Evolutionary conservation across 140 eudicot genomes (phyloP), one percentile per base, ranked within the genome.

Genomic region (Cichorium intybus): DNA sequence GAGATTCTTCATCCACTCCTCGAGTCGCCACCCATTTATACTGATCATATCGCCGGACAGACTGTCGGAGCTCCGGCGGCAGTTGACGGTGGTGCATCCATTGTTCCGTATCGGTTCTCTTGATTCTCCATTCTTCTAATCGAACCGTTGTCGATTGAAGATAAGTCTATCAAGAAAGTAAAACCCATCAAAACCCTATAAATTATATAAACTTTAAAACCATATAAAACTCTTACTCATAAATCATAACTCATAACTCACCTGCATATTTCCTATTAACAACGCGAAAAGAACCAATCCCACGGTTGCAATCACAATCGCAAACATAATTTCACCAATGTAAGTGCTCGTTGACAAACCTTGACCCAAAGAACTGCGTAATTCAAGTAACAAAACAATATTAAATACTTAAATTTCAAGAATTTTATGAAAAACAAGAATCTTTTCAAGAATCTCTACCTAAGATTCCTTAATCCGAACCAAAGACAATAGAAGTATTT

Each of bases 1-100:
- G 79, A 49, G 80, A 64, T 65, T 84, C 97, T 76, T 89, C 97
- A 33, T 89, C 85, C 65, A 89, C 95, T 48, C 97, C 97, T 50
- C 95, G 80, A 3, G 97, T 89, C 2, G 97, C 97, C 26, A 86
- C 83, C 97, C 97, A 89, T 71, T 84, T 89, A 49, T 86, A 89
- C 45, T 84, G 95, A 68, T 86, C 97, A 10, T 89, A 89, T 61
- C 84, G 84, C 45, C 97, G 64, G 4, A 89, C 89, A 0, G 95
- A 80, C 65, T 79, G 85, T 49, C 87, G 84, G 51, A 89, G 71
- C 48, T 89, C 89, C 16, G 72, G 89, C 12, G 95, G 95, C 62
- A 89, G 81, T 70, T 89, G 95, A 61, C 97, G 80, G 62, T 89
- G 97, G 54, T 65, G 95, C 97, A 89, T 89, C 97, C 97, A 89